Evolutionary conservation across 139 green algal genomes (phyloP), one percentile per base, ranked within the genome.

Genomic region (Coccomyxa sp.): DNA sequence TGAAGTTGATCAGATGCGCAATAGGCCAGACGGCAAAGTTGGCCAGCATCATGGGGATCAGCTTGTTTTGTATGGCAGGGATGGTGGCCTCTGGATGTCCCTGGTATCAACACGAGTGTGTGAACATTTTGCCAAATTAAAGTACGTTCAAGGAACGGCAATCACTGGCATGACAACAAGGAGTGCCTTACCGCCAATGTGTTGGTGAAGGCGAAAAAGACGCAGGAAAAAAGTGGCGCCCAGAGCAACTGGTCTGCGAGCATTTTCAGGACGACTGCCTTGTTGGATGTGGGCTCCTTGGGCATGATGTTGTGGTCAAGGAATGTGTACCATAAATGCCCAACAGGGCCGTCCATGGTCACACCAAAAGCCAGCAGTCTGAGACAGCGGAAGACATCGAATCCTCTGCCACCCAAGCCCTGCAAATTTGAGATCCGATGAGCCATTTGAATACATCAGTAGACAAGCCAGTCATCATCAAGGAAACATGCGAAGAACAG

Each of bases 1-100:
- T 88, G 81, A 91, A 91, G 85, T 92, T 86, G 79, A 89, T 89
- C 18, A 90, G 57, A 78, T 90, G 86, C 7, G 88, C 83, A 27
- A 89, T 79, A 13, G 89, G 89, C 89, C 85, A 89, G 76, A 91
- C 74, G 30, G 85, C 84, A 66, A 86, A 91, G 67, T 89, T 91
- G 14, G 87, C 81, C 4, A 88, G 28, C 71, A 93, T 82, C 60
- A 86, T 90, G 21, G 88, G 88, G 10, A 88, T n/a, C 30, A 85
- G 80, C 38, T 87, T 92, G 45, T 84, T 76, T 13, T 84, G 67
- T 58, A 91, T 67, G 45, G 79, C 82, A 14, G 74, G 58, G 71
- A 86, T 59, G 51, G 87, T 82, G 9, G 60, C 27, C 14, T 82
- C 15, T 51, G 83, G 83, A 57, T 84, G 32, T 18, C 74, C 84